Percentiles rank a stretch among this genome's conserved stretches.
Conservation (phyloP, 495 filamentous ascomycete genomes). For the Staphylotrichum tortipilum region DNA sequence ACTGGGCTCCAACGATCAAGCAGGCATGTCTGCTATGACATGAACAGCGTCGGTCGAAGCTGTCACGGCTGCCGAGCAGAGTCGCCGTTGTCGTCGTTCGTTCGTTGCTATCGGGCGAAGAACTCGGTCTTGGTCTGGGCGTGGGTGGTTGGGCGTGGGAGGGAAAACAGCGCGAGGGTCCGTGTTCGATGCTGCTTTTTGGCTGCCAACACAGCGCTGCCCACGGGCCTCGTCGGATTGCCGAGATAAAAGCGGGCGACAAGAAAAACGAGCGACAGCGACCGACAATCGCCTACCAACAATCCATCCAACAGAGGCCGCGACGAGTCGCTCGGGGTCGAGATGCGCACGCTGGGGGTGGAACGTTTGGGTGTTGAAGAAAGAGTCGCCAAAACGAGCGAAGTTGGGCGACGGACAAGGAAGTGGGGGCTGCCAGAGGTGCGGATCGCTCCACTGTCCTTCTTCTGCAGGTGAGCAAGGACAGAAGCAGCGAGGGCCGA, state of each 20-base stretch:
- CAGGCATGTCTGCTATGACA: neutral
- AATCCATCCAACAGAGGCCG: neutral
- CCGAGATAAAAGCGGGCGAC: neutral
- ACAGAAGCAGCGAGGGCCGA: neutral
- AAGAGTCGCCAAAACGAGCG: neutral
- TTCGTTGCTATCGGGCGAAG: no score
- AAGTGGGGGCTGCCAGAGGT: neutral
- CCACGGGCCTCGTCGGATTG: neutral
- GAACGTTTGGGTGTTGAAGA: neutral
- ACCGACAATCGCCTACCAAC: neutral
- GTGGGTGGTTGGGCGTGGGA: no score
- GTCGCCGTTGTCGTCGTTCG: no score
- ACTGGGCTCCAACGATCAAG: neutral
- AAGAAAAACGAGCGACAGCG: slow-evolving; percentile 8
- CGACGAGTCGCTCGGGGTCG: neutral
- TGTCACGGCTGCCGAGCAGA: no score
- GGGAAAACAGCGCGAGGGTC: no score
- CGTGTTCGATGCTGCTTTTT: no score
- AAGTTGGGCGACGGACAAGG: neutral
- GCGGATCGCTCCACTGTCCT: neutral
- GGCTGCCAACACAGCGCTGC: neutral
- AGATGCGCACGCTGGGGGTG: neutral
- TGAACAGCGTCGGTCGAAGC: no score
- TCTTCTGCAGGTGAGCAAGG: no score
- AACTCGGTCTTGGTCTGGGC: no score